A percentile compares a stretch with the other conserved stretches of the same genome.
Evolutionary conservation across 2,329 filamentous ascomycete genomes (phyloP).

Genomic region (Paramyrothecium sp.): DNA sequence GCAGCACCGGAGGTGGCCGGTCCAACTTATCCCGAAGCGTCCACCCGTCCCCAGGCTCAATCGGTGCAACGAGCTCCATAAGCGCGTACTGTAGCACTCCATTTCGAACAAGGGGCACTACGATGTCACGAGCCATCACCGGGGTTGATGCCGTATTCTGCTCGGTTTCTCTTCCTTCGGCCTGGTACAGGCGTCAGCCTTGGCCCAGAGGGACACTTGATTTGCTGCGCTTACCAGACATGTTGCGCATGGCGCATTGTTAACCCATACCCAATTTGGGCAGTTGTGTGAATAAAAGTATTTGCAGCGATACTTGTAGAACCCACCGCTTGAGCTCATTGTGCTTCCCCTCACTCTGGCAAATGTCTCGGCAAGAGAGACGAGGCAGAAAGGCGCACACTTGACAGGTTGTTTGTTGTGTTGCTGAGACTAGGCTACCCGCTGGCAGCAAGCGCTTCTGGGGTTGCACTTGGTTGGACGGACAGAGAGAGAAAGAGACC

Average conservation of each 20-base stretch:
- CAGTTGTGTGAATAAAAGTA: slow-evolving; percentile 52
- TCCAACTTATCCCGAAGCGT: slow-evolving; percentile 30
- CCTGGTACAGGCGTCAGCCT: slow-evolving; percentile 29
- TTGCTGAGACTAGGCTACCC: slow-evolving; percentile 9
- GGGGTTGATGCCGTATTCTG: slow-evolving; percentile 22
- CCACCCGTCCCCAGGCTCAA: slow-evolving; percentile 35
- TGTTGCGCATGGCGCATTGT: slow-evolving; percentile 45
- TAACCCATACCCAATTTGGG: slow-evolving; percentile 53
- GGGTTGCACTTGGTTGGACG: neutral
- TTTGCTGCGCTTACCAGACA: slow-evolving; percentile 42
- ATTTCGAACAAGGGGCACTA: slow-evolving; percentile 42
- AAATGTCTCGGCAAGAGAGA: no score
- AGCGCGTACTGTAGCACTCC: slow-evolving; percentile 46
- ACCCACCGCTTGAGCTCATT: slow-evolving; percentile 34
- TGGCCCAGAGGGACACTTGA: slow-evolving; percentile 6
- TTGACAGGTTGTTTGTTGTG: no score
- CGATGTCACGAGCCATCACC: slow-evolving; percentile 37
- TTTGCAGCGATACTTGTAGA: slow-evolving; percentile 55
- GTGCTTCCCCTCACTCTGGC: neutral
- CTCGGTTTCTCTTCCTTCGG: slow-evolving; percentile 47
- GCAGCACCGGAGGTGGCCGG: slow-evolving; percentile 22
- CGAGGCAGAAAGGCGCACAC: slow-evolving; percentile 13
- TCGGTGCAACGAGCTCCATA: slow-evolving; percentile 42
- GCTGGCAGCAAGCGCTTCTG: slow-evolving; percentile 19
- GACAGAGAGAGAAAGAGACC: no score